Conservation (phyloP, 2,329 filamentous ascomycete genomes). For the Cordyceps pruinosa region DNA sequence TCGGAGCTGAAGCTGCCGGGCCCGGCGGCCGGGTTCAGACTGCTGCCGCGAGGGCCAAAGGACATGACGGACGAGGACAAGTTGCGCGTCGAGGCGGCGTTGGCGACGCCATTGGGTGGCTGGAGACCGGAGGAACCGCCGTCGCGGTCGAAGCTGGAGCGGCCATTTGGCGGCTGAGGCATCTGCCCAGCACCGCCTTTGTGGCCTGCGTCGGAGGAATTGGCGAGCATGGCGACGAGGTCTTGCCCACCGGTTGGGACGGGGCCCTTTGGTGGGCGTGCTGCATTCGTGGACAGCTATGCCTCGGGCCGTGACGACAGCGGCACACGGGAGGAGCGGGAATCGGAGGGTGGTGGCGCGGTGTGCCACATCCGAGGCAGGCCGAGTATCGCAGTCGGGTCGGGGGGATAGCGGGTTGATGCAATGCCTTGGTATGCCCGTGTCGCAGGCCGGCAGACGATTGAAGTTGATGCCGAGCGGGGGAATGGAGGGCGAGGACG, state of each 20-base stretch:
- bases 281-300: slow-evolving; percentile 28
- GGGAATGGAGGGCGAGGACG: not conserved
- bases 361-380: slow-evolving; percentile 6
- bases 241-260: slow-evolving; percentile 33
- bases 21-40: slow-evolving; percentile 61
- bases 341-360: slow-evolving; percentile 4
- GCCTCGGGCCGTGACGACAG: not conserved
- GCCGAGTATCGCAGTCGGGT: not conserved
- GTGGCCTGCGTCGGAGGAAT: slow-evolving; percentile 22
- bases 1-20: slow-evolving; percentile 89
- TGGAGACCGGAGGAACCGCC: slow-evolving; percentile 40
- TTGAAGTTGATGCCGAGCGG: not conserved
- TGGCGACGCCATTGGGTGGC: slow-evolving; percentile 36
- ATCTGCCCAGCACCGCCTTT: slow-evolving; percentile 21
- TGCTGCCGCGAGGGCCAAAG: slow-evolving; percentile 60
- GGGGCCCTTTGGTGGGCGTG: slow-evolving; percentile 28
- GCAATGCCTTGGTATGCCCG: not conserved
- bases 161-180: slow-evolving; percentile 26
- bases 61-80: slow-evolving; percentile 49
- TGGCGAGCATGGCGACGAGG: slow-evolving; percentile 27
- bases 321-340: slow-evolving; percentile 15
- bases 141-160: slow-evolving; percentile 50
- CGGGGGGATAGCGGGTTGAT: not conserved
- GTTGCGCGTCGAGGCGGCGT: slow-evolving; percentile 30
- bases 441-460: not conserved